phyloP scores from a whole-genome alignment of 305 asterid genomes.

The Fraxinus angustifolia region DNA sequence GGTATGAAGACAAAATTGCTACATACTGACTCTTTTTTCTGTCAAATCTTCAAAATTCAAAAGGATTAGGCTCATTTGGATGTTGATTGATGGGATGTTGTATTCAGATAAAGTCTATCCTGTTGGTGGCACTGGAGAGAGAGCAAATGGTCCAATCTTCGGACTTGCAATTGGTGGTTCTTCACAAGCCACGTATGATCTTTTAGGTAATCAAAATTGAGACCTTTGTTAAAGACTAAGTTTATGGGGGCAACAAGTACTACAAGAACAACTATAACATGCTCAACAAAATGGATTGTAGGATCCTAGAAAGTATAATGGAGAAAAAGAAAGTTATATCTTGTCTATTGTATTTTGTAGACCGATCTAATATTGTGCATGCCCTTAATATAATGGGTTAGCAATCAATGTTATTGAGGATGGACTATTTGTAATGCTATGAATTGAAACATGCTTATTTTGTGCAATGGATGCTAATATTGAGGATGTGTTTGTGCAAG shows the following conservation, averaged over 20 bases:
- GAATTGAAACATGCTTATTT: slow-evolving; percentile 73
- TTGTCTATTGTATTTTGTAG: not conserved
- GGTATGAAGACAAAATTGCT: not conserved
- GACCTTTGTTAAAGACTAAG: not conserved
- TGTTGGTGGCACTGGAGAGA: slow-evolving; percentile 30
- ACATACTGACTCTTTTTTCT: not conserved
- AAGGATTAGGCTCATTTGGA: not conserved
- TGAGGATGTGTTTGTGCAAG: no score
- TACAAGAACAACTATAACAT: not conserved
- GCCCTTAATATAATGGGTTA: not conserved
- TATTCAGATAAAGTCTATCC: slow-evolving; percentile 67
- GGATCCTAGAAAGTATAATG: not conserved
- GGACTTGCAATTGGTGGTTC: slow-evolving; percentile 77
- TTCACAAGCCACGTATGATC: slow-evolving; percentile 74
- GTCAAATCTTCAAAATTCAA: not conserved
- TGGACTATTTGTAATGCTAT: slow-evolving; percentile 70
- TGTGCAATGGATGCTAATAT: slow-evolving; percentile 65
- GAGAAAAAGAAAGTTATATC: no score
- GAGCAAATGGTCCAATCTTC: slow-evolving; percentile 69
- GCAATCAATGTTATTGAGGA: slow-evolving; percentile 31
- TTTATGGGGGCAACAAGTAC: slow-evolving; percentile 1
- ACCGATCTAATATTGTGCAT: not conserved
- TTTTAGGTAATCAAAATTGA: slow-evolving; percentile 50
- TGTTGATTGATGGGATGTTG: not conserved
- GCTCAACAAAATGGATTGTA: not conserved